A percentile compares a stretch with the other conserved stretches of the same genome.
These are phyloP conservation scores for Fusarium devonianum DNA, from an alignment of 2,329 filamentous ascomycete species.

Conservation along the genomic window DNA sequence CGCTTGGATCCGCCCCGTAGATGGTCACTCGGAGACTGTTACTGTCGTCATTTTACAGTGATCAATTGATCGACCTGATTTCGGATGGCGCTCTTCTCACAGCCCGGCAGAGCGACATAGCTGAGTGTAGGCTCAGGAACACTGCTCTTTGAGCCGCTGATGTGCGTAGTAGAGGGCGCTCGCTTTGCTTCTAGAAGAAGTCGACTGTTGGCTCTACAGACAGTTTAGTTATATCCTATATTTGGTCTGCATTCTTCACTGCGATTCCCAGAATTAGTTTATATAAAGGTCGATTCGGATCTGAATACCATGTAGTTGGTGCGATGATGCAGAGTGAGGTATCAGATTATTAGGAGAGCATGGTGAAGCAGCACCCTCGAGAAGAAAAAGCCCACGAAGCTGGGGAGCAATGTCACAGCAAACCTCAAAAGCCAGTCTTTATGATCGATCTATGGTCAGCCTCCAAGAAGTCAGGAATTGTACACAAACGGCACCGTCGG, in stretches of 20 bases:
- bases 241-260: constrained; percentile 6
- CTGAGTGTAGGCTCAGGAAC: not conserved
- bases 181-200: not conserved
- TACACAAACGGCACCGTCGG: no score
- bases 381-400: constrained; percentile 1
- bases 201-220: constrained; percentile 11
- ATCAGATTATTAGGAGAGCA: constrained; percentile 13
- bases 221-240: no score
- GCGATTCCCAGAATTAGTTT: constrained; percentile 18
- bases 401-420: no score
- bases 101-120: not conserved
- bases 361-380: constrained; percentile 1
- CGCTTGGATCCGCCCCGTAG: constrained; percentile 23
- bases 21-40: not conserved
- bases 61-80: constrained; percentile 4
- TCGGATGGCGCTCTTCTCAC: constrained; percentile 11
- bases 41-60: constrained; percentile 1
- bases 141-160: no score
- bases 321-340: constrained; percentile 26
- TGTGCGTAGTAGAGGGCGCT: no score
- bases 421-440: no score
- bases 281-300: constrained; percentile 20
- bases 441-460: no score
- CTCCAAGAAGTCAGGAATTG: no score
- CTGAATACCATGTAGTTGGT: constrained; percentile 11